These are phyloP conservation scores for Vicia faba DNA, from an alignment of 306 rosid species.

Conservation along the genomic window DNA sequence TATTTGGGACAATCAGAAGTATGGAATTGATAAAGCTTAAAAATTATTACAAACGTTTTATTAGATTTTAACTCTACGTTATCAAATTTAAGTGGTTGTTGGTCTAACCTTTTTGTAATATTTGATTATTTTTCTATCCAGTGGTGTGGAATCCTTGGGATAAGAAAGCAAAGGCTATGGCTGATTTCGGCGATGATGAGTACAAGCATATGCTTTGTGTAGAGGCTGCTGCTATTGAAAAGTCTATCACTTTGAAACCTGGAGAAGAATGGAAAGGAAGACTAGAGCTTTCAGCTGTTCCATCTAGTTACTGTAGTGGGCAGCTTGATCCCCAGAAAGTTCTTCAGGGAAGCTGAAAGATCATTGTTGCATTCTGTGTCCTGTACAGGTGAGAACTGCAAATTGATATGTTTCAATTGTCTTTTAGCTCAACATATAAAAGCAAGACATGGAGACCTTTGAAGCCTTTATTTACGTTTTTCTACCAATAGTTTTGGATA, in stretches of 20 bases:
- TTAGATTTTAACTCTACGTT: constrained; percentile 6
- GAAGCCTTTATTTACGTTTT: constrained; percentile 6
- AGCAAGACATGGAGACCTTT: not conserved
- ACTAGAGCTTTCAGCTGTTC: constrained; percentile 90
- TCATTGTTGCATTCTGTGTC: constrained; percentile 50
- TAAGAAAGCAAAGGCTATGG: constrained; percentile 92
- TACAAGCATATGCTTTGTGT: constrained; percentile 95
- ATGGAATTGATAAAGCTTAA: constrained; percentile 25
- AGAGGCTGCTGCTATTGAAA: constrained; percentile 88
- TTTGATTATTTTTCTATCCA: constrained; percentile 40
- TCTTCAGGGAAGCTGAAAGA: constrained; percentile 66
- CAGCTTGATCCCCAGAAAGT: constrained; percentile 93
- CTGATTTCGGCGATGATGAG: constrained; percentile 97
- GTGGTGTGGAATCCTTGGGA: constrained; percentile 99
- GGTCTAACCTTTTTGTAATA: not conserved
- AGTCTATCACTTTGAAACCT: constrained; percentile 82
- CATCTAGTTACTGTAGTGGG: constrained; percentile 97
- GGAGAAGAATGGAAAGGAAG: constrained; percentile 99
- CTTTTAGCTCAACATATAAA: not conserved
- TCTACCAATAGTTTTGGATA: constrained; percentile 14
- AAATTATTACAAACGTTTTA: constrained; percentile 8
- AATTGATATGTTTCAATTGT: constrained; percentile 4
- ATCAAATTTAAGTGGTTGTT: constrained; percentile 5
- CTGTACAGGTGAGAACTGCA: constrained; percentile 65
- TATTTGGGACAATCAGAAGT: constrained; percentile 21